A percentile compares a stretch with the other conserved stretches of the same genome.
Conservation (phyloP, 192 early-diverging fungal species). For the Geosiphon pyriformis region DNA sequence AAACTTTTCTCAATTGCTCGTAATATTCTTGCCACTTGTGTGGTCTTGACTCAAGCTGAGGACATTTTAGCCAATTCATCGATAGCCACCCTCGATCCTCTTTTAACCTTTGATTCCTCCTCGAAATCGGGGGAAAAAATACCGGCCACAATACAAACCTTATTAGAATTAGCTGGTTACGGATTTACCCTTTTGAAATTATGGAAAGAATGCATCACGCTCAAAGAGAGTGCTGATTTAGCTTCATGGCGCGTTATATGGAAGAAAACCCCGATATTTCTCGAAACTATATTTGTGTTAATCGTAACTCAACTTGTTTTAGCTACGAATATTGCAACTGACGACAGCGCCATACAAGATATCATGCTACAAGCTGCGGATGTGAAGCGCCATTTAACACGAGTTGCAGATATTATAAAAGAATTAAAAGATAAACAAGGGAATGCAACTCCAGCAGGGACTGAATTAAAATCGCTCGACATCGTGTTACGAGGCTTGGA, state of each 20-base stretch:
- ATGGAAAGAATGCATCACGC: constrained; percentile 3
- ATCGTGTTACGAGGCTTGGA: constrained; percentile 13
- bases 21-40: constrained; percentile 20
- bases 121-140: constrained; percentile 4
- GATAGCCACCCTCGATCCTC: background rate
- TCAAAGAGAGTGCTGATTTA: constrained; percentile 9
- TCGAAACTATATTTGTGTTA: constrained; percentile 19
- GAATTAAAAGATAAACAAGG: background rate
- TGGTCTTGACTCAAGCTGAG: constrained; percentile 5
- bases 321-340: background rate
- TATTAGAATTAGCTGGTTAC: constrained; percentile 15
- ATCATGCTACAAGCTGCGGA: constrained; percentile 8
- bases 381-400: constrained; percentile 2
- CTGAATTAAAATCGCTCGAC: constrained; percentile 4
- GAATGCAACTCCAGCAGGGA: background rate
- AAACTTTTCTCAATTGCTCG: constrained; percentile 20
- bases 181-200: constrained; percentile 12
- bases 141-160: constrained; percentile 16
- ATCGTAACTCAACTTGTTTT: constrained; percentile 7
- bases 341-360: constrained; percentile 5
- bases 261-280: constrained; percentile 8
- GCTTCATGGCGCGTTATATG: constrained; percentile 17
- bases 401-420: constrained; percentile 1
- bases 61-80: constrained; percentile 13
- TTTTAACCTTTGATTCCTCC: constrained; percentile 14